phyloP scores from a whole-genome alignment of 1,139 yeast genomes.

The Suhomyces bolitotheri region DNA sequence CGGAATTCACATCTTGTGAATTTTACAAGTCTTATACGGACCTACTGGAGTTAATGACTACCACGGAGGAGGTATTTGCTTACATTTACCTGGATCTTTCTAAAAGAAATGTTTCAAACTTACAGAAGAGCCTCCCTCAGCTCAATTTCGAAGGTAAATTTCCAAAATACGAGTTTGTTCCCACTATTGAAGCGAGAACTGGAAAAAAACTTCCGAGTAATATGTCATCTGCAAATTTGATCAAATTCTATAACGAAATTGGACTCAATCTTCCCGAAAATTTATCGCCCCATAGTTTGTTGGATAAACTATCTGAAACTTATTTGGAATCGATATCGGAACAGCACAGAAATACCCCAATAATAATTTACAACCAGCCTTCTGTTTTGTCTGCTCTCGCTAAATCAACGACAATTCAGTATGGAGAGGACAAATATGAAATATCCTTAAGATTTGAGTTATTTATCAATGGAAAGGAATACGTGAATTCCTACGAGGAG shows the following conservation, averaged over 20 bases:
- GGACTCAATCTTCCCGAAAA: constrained; percentile 42
- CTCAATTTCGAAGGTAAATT: constrained; percentile 23
- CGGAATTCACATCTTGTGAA: constrained; percentile 93
- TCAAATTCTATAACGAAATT: constrained; percentile 34
- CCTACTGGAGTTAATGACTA: constrained; percentile 62
- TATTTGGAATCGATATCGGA: constrained; percentile 66
- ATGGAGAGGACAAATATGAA: constrained; percentile 31
- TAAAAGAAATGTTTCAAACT: constrained; percentile 3
- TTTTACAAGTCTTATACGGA: constrained; percentile 81
- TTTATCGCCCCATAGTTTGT: constrained; percentile 53
- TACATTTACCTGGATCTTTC: constrained; percentile 31
- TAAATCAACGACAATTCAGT: constrained; percentile 48
- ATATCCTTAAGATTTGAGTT: constrained; percentile 79
- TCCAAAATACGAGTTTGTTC: constrained; percentile 57
- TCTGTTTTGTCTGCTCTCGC: constrained; percentile 84
- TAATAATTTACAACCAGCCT: constrained; percentile 83
- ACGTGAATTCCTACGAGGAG: constrained; percentile 93
- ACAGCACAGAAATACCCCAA: constrained; percentile 46
- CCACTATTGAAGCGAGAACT: constrained; percentile 52
- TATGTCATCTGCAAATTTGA: constrained; percentile 38
- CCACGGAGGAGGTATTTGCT: constrained; percentile 61
- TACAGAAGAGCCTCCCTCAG: constrained; percentile 16
- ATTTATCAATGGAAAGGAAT: constrained; percentile 77
- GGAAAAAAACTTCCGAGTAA: constrained; percentile 42
- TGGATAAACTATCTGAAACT: constrained; percentile 63